Evolutionary conservation across 2,329 filamentous ascomycete species (phyloP).

Genomic region (Colletotrichum salicis): DNA sequence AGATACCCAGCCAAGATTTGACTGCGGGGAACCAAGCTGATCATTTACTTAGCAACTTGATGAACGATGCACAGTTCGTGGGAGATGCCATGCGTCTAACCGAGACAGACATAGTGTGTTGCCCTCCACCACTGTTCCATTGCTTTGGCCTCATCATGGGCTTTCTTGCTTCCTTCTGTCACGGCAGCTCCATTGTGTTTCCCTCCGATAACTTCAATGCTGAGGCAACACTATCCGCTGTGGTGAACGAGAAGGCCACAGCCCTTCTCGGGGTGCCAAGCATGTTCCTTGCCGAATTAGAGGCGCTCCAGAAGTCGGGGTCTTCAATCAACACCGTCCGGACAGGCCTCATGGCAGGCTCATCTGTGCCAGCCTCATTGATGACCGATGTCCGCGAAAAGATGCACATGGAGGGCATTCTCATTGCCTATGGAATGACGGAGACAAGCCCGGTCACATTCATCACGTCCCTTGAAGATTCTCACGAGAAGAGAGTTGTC

Average conservation of each 20-base stretch:
- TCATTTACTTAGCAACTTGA: not conserved
- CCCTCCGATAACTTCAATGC: not conserved
- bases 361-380: slow-evolving; percentile 69
- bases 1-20: not conserved
- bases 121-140: not conserved
- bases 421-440: slow-evolving; percentile 71
- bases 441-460: slow-evolving; percentile 69
- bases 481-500: slow-evolving; percentile 70
- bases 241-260: not conserved
- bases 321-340: not conserved
- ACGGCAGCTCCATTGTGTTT: not conserved
- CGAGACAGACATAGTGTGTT: not conserved
- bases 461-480: slow-evolving; percentile 75
- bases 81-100: not conserved
- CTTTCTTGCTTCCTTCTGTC: not conserved
- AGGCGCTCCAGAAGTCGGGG: not conserved
- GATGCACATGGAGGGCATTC: slow-evolving; percentile 70
- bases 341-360: slow-evolving; percentile 75
- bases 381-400: slow-evolving; percentile 70
- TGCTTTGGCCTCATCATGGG: not conserved
- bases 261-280: not conserved
- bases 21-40: not conserved
- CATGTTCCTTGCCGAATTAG: not conserved
- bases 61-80: not conserved
- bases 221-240: not conserved